A percentile compares a stretch with the other conserved stretches of the same genome.
Evolutionary conservation across 2,329 filamentous ascomycete genomes (phyloP).

Genomic region (Pseudogymnoascus sp.): DNA sequence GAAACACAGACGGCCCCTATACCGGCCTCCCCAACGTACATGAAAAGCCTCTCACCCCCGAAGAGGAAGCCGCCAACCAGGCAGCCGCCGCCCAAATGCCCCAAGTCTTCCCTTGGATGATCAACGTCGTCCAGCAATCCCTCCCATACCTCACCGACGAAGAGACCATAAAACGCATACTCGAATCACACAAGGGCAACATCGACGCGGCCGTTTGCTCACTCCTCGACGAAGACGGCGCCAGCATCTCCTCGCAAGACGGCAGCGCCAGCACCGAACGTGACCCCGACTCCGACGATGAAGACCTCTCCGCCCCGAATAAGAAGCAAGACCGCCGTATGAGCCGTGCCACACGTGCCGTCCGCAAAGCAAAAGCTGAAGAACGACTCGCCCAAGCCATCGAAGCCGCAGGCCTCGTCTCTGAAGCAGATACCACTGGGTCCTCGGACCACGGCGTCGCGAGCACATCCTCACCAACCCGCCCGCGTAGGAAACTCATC

Average conservation of each 20-base stretch:
- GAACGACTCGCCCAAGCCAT: background rate
- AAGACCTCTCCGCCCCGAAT: constrained; percentile 37
- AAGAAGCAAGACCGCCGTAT: constrained; percentile 33
- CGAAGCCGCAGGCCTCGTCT: background rate
- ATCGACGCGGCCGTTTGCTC: constrained; percentile 44
- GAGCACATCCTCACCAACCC: background rate
- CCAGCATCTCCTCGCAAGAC: constrained; percentile 34
- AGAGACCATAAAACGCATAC: constrained; percentile 40
- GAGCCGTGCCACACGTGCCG: constrained; percentile 13
- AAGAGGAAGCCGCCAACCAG: constrained; percentile 24
- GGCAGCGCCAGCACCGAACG: constrained; percentile 41
- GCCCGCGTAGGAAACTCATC: constrained; percentile 6
- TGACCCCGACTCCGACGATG: constrained; percentile 43
- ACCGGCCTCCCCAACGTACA: constrained; percentile 43
- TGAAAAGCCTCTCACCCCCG: constrained; percentile 17
- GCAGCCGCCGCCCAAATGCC: constrained; percentile 33
- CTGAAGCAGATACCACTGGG: background rate
- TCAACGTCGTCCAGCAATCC: constrained; percentile 42
- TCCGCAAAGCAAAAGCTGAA: constrained; percentile 10
- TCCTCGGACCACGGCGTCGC: background rate
- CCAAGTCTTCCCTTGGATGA: constrained; percentile 45
- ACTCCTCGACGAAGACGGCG: constrained; percentile 40
- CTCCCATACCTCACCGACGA: constrained; percentile 43
- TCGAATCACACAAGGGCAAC: constrained; percentile 42
- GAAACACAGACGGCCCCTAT: constrained; percentile 50